Conservation (phyloP, 768 basidiomycete genomes). For the Leucosporidium scottii region DNA sequence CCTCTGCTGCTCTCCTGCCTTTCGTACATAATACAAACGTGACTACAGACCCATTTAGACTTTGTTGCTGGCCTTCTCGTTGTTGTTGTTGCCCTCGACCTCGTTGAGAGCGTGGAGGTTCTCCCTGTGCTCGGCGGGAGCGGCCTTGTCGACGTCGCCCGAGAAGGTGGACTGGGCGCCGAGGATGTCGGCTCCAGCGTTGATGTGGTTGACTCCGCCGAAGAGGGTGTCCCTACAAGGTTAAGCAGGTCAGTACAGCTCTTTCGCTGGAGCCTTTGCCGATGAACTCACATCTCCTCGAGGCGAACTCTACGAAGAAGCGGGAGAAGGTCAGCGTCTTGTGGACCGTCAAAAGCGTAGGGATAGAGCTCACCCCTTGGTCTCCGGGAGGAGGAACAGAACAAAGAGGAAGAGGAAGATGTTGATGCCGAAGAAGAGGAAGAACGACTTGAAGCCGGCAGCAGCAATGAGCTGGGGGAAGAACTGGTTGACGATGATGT, state of each 20-base stretch:
- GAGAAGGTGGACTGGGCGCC: background rate
- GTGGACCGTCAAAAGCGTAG: too few species aligned
- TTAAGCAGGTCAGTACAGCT: background rate
- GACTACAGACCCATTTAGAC: too few species aligned
- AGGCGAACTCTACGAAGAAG: background rate
- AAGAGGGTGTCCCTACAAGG: conserved; percentile 2
- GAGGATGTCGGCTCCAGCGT: background rate
- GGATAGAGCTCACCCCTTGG: background rate
- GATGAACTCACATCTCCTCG: background rate
- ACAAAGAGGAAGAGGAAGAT: background rate
- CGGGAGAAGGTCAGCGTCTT: too few species aligned
- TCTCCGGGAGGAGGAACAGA: background rate
- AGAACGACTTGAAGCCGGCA: background rate
- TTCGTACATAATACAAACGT: too few species aligned
- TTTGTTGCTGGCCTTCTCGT: too few species aligned
- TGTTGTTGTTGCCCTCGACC: too few species aligned
- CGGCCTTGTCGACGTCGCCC: too few species aligned
- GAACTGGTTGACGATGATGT: conserved; percentile 6
- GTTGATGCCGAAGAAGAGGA: background rate
- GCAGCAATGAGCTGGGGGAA: background rate
- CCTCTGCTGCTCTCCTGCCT: too few species aligned
- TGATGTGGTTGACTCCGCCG: background rate
- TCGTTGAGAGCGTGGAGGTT: too few species aligned
- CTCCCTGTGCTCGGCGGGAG: too few species aligned
- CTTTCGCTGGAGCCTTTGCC: too few species aligned